These are phyloP conservation scores for Arxiozyma slooffiae DNA, from an alignment of 1,139 yeast species.

Conservation along the genomic window DNA sequence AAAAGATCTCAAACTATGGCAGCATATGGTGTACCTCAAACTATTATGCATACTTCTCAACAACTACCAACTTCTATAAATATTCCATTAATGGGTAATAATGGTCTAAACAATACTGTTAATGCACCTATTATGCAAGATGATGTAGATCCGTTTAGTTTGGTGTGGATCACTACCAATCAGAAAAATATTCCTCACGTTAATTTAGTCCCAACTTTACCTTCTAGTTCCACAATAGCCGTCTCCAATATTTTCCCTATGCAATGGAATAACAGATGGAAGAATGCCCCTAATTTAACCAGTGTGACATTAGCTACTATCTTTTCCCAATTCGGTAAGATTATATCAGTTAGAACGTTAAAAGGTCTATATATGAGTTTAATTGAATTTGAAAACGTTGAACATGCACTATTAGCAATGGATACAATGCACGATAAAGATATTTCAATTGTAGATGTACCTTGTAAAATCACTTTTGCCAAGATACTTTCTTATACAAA, in stretches of 20 bases:
- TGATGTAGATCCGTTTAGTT: constrained; percentile 42
- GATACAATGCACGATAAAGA: constrained; percentile 73
- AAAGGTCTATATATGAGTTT: constrained; percentile 49
- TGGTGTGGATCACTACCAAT: constrained; percentile 51
- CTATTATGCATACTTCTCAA: neutral
- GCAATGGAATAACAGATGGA: constrained; percentile 36
- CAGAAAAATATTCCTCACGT: constrained; percentile 51
- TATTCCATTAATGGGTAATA: neutral
- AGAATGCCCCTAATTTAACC: constrained; percentile 24
- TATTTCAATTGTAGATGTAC: constrained; percentile 55
- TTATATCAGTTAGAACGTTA: constrained; percentile 50
- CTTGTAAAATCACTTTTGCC: constrained; percentile 59
- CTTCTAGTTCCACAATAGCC: constrained; percentile 54
- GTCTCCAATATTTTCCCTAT: constrained; percentile 61
- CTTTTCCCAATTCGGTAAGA: constrained; percentile 43
- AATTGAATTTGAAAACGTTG: constrained; percentile 65
- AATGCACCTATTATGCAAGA: constrained; percentile 35
- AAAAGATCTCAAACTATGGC: constrained; percentile 12
- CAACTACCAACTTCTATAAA: neutral
- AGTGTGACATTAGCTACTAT: constrained; percentile 33
- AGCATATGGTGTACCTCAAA: constrained; percentile 2
- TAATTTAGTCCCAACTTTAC: constrained; percentile 20
- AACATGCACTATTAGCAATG: constrained; percentile 67
- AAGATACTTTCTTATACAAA: constrained; percentile 34
- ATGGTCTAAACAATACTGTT: neutral